These are phyloP conservation scores for Trametes cinnabarina DNA, from an alignment of 768 basidiomycete species.

Conservation along the genomic window DNA sequence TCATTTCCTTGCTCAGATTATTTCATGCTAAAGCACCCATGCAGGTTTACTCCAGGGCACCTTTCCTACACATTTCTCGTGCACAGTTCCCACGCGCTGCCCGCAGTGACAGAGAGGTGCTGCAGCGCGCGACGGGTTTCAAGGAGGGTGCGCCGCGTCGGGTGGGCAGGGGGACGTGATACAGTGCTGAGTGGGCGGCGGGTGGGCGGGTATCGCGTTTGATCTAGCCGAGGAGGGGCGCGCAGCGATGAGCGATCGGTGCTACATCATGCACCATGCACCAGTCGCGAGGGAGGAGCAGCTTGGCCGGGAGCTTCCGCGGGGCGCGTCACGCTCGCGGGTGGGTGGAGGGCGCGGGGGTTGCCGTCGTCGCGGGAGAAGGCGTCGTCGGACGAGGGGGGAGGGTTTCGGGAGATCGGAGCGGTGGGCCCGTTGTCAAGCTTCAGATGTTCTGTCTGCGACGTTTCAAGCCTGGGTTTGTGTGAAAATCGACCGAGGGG, in stretches of 20 bases:
- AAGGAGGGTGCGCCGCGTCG: slow-evolving; percentile 3
- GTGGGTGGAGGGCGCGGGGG: neutral
- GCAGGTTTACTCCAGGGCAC: no score
- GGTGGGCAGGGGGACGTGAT: neutral
- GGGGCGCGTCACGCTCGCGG: neutral
- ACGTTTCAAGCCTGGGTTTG: no score
- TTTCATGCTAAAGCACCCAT: no score
- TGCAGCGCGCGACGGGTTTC: neutral
- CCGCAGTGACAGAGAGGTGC: no score
- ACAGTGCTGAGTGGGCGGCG: neutral
- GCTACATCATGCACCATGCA: no score
- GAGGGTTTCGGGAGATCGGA: no score
- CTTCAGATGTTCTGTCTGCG: no score
- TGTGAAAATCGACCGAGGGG: neutral
- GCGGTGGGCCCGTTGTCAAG: no score
- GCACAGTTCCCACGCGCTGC: no score
- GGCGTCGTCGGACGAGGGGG: no score
- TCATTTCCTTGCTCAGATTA: no score
- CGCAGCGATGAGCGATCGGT: slow-evolving; percentile 10
- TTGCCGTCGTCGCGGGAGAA: neutral
- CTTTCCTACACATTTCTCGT: no score
- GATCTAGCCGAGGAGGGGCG: slow-evolving; percentile 7
- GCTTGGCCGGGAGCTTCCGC: neutral
- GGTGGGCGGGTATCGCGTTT: neutral
- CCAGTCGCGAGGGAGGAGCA: neutral